A percentile compares a stretch with the other conserved stretches of the same genome.
phyloP scores from a whole-genome alignment of 75 land plant species.

The Selaginella moellendorffii region DNA sequence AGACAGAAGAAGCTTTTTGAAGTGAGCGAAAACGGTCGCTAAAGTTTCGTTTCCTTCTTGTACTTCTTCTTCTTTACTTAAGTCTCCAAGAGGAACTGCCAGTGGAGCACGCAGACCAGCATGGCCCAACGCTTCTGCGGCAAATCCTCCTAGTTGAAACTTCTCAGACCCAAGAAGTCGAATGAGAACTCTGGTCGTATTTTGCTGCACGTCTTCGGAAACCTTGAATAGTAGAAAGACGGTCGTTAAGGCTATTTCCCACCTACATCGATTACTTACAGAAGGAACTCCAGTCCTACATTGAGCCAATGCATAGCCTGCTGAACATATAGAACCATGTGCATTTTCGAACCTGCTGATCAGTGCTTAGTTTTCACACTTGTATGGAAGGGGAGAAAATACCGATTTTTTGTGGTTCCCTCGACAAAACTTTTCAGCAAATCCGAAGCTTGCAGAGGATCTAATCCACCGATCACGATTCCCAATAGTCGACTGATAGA shows the following conservation, averaged over 20 bases:
- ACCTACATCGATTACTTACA: constrained; percentile 24
- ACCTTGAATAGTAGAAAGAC: constrained; percentile 22
- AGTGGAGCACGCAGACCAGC: constrained; percentile 56
- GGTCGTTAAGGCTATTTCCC: neutral
- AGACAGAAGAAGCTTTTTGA: constrained; percentile 45
- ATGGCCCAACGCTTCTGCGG: constrained; percentile 89
- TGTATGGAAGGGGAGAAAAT: too few species aligned
- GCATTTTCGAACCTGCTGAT: constrained; percentile 56
- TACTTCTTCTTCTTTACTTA: too few species aligned
- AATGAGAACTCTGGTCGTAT: constrained; percentile 31
- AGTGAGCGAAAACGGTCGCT: constrained; percentile 28
- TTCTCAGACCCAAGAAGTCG: constrained; percentile 47
- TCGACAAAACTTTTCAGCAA: constrained; percentile 14
- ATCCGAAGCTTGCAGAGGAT: constrained; percentile 29
- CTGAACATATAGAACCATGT: constrained; percentile 71
- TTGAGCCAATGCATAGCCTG: constrained; percentile 76
- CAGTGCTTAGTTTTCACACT: neutral
- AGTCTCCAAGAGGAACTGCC: too few species aligned
- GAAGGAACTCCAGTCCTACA: constrained; percentile 41
- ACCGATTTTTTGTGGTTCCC: neutral
- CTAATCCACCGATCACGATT: constrained; percentile 42
- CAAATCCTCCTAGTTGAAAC: constrained; percentile 49
- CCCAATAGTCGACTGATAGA: constrained; percentile 65
- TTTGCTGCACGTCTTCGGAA: constrained; percentile 25
- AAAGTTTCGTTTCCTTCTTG: constrained; percentile 33